phyloP scores from a whole-genome alignment of 2,329 filamentous ascomycete genomes.

The Aaosphaeria pasadenensis region DNA sequence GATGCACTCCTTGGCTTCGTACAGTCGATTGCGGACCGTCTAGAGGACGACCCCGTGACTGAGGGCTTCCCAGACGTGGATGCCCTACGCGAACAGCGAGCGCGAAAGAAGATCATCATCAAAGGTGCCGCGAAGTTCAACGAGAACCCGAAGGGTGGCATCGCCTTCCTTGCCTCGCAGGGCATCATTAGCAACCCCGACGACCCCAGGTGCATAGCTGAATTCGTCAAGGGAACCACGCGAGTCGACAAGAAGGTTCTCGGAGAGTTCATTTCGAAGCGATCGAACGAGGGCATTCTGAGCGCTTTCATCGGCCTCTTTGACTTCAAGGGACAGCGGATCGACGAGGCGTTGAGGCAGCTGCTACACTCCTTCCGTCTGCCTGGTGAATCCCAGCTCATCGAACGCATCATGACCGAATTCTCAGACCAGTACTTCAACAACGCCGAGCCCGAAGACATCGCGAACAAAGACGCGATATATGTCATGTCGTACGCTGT shows the following conservation, averaged over 20 bases:
- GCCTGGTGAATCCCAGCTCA: slow-evolving; percentile 87
- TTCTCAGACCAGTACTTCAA: slow-evolving; percentile 85
- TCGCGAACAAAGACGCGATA: slow-evolving; percentile 82
- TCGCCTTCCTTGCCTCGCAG: slow-evolving; percentile 80
- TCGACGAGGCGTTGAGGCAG: slow-evolving; percentile 84
- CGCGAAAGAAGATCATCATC: slow-evolving; percentile 83
- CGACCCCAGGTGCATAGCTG: slow-evolving; percentile 75
- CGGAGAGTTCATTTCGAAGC: slow-evolving; percentile 91
- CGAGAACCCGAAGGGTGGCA: slow-evolving; percentile 84
- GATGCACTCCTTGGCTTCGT: slow-evolving; percentile 89
- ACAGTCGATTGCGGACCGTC: slow-evolving; percentile 83
- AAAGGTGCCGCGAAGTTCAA: slow-evolving; percentile 90
- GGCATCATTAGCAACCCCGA: slow-evolving; percentile 77
- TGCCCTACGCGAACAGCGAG: slow-evolving; percentile 66
- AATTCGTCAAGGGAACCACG: slow-evolving; percentile 82
- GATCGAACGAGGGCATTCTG: slow-evolving; percentile 79
- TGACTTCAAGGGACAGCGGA: slow-evolving; percentile 79
- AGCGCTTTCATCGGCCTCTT: slow-evolving; percentile 83
- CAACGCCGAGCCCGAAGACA: slow-evolving; percentile 65
- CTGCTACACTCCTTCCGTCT: slow-evolving; percentile 91
- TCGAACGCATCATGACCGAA: slow-evolving; percentile 83
- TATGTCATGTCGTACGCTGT: slow-evolving; percentile 94
- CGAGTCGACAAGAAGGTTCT: slow-evolving; percentile 86
- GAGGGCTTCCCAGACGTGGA: slow-evolving; percentile 66
- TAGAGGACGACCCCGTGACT: slow-evolving; percentile 65